These are phyloP conservation scores for Neocatenulostroma microsporum DNA, from an alignment of 2,329 filamentous ascomycete genomes.

Conservation along the genomic window DNA sequence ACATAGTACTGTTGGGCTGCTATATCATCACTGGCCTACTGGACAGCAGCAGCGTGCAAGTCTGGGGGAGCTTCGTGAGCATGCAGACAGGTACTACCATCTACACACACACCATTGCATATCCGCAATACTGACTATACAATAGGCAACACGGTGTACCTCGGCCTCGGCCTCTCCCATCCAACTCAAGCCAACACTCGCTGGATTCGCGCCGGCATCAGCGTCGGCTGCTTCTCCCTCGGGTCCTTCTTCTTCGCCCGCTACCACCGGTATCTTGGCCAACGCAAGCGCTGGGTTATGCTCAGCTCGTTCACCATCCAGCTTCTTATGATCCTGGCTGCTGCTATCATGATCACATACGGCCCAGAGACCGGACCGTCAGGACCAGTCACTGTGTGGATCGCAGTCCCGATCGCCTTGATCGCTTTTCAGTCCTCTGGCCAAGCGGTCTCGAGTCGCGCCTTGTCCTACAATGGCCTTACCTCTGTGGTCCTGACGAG, in stretches of 20 bases:
- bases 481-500: slow-evolving; percentile 75
- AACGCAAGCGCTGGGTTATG: slow-evolving; percentile 58
- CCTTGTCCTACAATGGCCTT: slow-evolving; percentile 60
- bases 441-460: slow-evolving; percentile 66
- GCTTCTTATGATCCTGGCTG: slow-evolving; percentile 33
- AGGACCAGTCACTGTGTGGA: slow-evolving; percentile 25
- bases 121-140: background rate
- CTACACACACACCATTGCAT: background rate
- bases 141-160: slow-evolving; percentile 65
- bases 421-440: slow-evolving; percentile 71
- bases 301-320: slow-evolving; percentile 38
- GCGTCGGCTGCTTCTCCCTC: slow-evolving; percentile 61
- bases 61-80: slow-evolving; percentile 72
- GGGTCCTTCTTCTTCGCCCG: slow-evolving; percentile 64
- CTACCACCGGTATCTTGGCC: slow-evolving; percentile 57
- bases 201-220: slow-evolving; percentile 65
- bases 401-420: slow-evolving; percentile 59
- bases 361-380: slow-evolving; percentile 17
- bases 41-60: slow-evolving; percentile 67
- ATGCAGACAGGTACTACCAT: slow-evolving; percentile 66
- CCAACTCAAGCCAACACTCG: slow-evolving; percentile 42
- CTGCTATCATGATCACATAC: slow-evolving; percentile 38
- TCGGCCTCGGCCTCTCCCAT: slow-evolving; percentile 61
- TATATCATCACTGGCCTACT: slow-evolving; percentile 71
- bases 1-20: slow-evolving; percentile 61